Conservation (phyloP, 2,329 filamentous ascomycete species). For the Ceratocystis albifundus region DNA sequence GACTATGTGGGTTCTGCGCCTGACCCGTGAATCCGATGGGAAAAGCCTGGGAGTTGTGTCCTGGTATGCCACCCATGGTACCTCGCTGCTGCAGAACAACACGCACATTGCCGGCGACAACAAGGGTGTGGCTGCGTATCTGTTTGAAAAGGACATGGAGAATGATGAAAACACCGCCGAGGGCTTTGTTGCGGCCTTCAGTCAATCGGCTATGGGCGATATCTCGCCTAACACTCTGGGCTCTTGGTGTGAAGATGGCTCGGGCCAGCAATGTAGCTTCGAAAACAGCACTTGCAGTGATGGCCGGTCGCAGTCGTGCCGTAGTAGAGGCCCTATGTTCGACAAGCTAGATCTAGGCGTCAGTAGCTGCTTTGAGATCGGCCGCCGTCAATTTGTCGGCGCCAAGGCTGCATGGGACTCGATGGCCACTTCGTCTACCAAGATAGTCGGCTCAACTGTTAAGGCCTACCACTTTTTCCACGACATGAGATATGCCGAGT, state of each 20-base stretch:
- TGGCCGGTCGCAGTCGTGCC: slow-evolving; percentile 55
- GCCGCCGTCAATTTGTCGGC: slow-evolving; percentile 51
- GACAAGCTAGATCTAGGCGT: slow-evolving; percentile 56
- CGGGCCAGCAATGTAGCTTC: slow-evolving; percentile 55
- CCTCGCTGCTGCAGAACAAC: slow-evolving; percentile 82
- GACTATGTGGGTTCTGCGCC: slow-evolving; percentile 63
- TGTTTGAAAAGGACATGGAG: slow-evolving; percentile 63
- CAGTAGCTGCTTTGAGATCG: slow-evolving; percentile 67
- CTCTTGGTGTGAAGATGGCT: slow-evolving; percentile 76
- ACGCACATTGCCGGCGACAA: slow-evolving; percentile 89
- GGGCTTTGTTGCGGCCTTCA: slow-evolving; percentile 78
- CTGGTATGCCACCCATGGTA: slow-evolving; percentile 89
- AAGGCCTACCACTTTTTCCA: slow-evolving; percentile 71
- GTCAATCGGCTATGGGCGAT: slow-evolving; percentile 81
- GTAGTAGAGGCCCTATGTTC: slow-evolving; percentile 58
- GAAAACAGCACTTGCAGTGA: slow-evolving; percentile 68
- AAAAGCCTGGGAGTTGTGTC: slow-evolving; percentile 73
- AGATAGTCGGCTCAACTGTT: slow-evolving; percentile 53
- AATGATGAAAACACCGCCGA: slow-evolving; percentile 43
- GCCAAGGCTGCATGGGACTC: slow-evolving; percentile 39
- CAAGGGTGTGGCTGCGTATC: slow-evolving; percentile 79
- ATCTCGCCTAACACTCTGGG: slow-evolving; percentile 76
- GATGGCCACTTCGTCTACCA: slow-evolving; percentile 36
- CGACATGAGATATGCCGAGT: slow-evolving; percentile 62
- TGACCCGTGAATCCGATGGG: slow-evolving; percentile 59